Base-by-base conservation (phyloP, 768 basidiomycete genomes). In the Asterophora lycoperdoides region DNA sequence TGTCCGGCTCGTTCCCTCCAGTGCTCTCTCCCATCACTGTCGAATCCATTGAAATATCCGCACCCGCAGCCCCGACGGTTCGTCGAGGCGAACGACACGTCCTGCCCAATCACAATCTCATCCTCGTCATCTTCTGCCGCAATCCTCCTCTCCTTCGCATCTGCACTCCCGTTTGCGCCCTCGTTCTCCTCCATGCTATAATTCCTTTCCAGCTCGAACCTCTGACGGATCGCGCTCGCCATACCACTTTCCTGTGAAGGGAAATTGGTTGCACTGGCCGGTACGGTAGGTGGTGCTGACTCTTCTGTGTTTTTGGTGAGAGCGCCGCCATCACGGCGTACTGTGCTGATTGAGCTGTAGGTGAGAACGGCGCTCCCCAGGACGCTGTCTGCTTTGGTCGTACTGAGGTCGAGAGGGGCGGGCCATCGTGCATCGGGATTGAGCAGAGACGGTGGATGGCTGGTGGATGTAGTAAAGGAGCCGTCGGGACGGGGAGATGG, bases 51-150 rank as follows among this genome's bases (percentile, higher is more conserved):
- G 30, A 32, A 3, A 10, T 8, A 13, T 32, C 30, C 30, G 13
- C 30, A 2, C 2, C 8, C 10, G 13, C 13, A 28, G 26, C 26
- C 2, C 15, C 26, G 14, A 29, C 17, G 4, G 9, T 32, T 23
- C 30, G 13, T 2, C 3, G 30, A 32, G 9, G 9, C 30, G 13
- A 50, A 33, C 30, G 56, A 51, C 15, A 55, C 48, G 18, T 44
- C 51, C 39, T 52, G 33, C 14, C 41, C 48, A 13, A 68, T 56
- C 46, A 55, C 53, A 8, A 63, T 23, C 40, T 41, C 40, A 28
- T 41, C 40, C 23, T 28, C 40, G 4, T 75, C 72, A 41, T 79
- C 76, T 17, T 75, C 74, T 5, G 76, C 64, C 1, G 76, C 72
- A 44, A 78, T 72, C 15, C 68, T 57, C 35, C 60, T 60, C 37